phyloP scores from a whole-genome alignment of 2,329 filamentous ascomycete species.

The Aplosporella prunicola region DNA sequence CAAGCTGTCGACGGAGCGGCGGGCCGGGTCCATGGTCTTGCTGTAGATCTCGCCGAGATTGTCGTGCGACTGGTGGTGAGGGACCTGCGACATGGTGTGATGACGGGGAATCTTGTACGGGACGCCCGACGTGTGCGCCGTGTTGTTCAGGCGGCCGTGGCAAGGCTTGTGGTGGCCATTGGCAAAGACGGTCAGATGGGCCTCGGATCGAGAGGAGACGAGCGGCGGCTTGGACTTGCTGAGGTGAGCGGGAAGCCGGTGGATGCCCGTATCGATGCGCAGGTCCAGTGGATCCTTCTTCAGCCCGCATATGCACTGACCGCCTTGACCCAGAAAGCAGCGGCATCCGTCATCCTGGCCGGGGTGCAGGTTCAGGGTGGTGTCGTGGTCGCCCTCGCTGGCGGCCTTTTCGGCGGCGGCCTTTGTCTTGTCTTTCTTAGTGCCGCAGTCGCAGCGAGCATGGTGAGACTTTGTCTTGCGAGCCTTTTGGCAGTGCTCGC shows the following conservation, averaged over 20 bases:
- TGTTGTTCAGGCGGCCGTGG: conserved; percentile 56
- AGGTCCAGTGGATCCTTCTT: conserved; percentile 48
- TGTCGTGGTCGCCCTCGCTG: conserved; percentile 28
- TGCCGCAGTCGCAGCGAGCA: conserved; percentile 92
- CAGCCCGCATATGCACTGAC: conserved; percentile 51
- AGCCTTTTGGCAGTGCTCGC: conserved; percentile 88
- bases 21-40: conserved; percentile 15
- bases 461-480: conserved; percentile 94
- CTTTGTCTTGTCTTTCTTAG: conserved; percentile 61
- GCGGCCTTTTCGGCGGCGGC: conserved; percentile 36
- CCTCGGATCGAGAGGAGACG: conserved; percentile 49
- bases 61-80: conserved; percentile 23
- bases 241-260: conserved; percentile 35
- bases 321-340: conserved; percentile 44
- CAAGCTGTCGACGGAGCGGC: conserved; percentile 17
- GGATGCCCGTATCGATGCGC: conserved; percentile 32
- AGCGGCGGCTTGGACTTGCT: conserved; percentile 47
- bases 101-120: conserved; percentile 52
- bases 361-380: conserved; percentile 15
- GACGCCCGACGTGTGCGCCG: conserved; percentile 51
- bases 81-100: conserved; percentile 27
- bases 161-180: conserved; percentile 57
- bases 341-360: conserved; percentile 36
- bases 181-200: conserved; percentile 50
- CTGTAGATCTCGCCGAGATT: conserved; percentile 28